Evolutionary conservation across 2,329 filamentous ascomycete species (phyloP).

Genomic region (Penicillium sp.): DNA sequence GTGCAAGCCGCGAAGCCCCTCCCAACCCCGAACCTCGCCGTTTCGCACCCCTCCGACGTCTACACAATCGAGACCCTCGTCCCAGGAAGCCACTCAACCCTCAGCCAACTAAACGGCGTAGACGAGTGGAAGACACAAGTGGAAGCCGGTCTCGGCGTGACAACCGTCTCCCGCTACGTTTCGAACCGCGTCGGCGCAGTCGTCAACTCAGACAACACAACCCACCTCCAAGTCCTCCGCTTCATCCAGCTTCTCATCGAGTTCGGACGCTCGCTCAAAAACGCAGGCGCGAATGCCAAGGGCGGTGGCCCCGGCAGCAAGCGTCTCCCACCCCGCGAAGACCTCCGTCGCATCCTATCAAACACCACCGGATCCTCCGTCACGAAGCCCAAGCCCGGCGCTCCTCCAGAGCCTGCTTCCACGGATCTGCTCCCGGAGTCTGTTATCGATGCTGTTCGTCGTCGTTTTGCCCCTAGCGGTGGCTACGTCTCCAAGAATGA

Average conservation of each 20-base stretch:
- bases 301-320: conserved; percentile 38
- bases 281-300: conserved; percentile 27
- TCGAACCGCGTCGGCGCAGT: conserved; percentile 44
- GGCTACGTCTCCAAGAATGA: conserved; percentile 39
- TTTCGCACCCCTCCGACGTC: conserved; percentile 47
- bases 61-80: conserved; percentile 47
- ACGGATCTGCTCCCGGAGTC: conserved; percentile 35
- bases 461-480: conserved; percentile 43
- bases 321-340: conserved; percentile 41
- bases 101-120: conserved; percentile 44
- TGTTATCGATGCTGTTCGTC: conserved; percentile 43
- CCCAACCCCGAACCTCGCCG: conserved; percentile 44
- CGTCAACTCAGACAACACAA: conserved; percentile 40
- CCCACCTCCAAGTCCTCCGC: conserved; percentile 46
- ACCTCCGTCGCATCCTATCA: conserved; percentile 40
- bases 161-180: conserved; percentile 47
- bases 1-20: conserved; percentile 50
- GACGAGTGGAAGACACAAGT: conserved; percentile 46
- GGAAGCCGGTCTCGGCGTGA: conserved; percentile 35
- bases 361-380: conserved; percentile 25
- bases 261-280: conserved; percentile 39
- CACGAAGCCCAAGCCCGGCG: conserved; percentile 17
- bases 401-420: conserved; percentile 17
- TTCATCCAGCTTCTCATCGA: conserved; percentile 48
- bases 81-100: conserved; percentile 42